phyloP scores from a whole-genome alignment of 305 asterid genomes.

The Plantago coronopus region DNA sequence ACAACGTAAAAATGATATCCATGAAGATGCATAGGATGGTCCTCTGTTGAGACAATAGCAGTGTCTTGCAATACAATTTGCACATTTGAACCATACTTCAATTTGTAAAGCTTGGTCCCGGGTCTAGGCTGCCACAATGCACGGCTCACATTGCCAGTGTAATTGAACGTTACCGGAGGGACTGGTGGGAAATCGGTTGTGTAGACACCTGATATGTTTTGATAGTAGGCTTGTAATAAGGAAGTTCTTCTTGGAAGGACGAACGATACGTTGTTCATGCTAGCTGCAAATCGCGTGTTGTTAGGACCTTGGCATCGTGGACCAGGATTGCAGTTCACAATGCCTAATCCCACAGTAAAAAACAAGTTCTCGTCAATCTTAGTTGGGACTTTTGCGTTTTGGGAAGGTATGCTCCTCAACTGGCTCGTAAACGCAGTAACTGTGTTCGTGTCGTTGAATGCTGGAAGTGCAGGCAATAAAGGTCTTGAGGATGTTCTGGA shows the following conservation, averaged over 20 bases:
- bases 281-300: conserved; percentile 60
- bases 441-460: conserved; percentile 59
- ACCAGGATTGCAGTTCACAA: conserved; percentile 51
- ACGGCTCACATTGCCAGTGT: conserved; percentile 47
- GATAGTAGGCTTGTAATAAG: conserved; percentile 63
- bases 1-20: conserved; percentile 78
- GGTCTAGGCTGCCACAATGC: conserved; percentile 31
- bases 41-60: conserved; percentile 57
- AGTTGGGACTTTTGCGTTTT: conserved; percentile 54
- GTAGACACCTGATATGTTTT: conserved; percentile 60
- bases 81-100: conserved; percentile 55
- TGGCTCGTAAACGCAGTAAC: conserved; percentile 43
- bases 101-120: conserved; percentile 58
- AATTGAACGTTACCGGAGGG: conserved; percentile 50
- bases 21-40: conserved; percentile 81
- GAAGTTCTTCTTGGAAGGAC: conserved; percentile 65
- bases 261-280: conserved; percentile 64
- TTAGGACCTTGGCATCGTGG: conserved; percentile 48
- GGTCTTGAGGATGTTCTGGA: neutral
- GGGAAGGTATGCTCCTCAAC: conserved; percentile 24
- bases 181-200: conserved; percentile 71
- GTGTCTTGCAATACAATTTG: conserved; percentile 76
- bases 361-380: conserved; percentile 53
- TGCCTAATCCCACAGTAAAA: conserved; percentile 60
- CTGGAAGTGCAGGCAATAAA: conserved; percentile 34